Percentiles rank a stretch among this genome's conserved stretches.
Conservation (phyloP, 371 early-diverging fungal genomes). For the Mucor racemosus region DNA sequence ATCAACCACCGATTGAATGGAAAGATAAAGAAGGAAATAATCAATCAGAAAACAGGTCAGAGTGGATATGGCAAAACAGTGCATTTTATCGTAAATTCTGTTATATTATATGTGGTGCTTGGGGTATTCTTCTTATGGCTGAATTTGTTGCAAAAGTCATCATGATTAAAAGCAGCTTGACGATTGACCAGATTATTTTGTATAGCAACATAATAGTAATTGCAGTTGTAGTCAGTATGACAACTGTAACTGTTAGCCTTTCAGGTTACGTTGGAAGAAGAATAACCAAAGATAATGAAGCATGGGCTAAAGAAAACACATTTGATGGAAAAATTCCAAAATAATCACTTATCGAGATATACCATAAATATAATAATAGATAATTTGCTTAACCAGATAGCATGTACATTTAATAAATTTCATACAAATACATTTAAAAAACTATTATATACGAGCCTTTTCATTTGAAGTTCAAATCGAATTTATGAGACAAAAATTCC, state of each 20-base stretch:
- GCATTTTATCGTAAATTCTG: constrained; percentile 11
- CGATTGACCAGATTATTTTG: constrained; percentile 34
- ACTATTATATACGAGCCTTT: no score
- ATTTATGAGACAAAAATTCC: no score
- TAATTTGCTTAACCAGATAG: background rate
- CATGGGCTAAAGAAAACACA: constrained; percentile 17
- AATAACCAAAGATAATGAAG: background rate
- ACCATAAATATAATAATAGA: background rate
- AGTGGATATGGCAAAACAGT: constrained; percentile 23
- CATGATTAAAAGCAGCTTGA: constrained; percentile 34
- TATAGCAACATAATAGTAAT: constrained; percentile 39
- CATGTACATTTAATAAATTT: background rate
- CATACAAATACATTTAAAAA: background rate
- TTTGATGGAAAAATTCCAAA: constrained; percentile 2
- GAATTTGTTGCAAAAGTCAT: constrained; percentile 45
- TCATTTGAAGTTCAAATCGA: no score
- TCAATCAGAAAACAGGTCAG: constrained; percentile 6
- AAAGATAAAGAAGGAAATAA: constrained; percentile 11
- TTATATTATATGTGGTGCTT: constrained; percentile 33
- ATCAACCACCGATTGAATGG: constrained; percentile 2
- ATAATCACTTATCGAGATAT: background rate
- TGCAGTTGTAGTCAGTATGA: constrained; percentile 22
- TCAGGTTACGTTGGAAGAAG: background rate
- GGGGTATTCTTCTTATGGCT: constrained; percentile 39
- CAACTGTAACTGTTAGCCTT: background rate